Evolutionary conservation across 2,329 filamentous ascomycete species (phyloP), one percentile per base, ranked within the genome.

Genomic region (Dryadomyces quercus-mongolicae): DNA sequence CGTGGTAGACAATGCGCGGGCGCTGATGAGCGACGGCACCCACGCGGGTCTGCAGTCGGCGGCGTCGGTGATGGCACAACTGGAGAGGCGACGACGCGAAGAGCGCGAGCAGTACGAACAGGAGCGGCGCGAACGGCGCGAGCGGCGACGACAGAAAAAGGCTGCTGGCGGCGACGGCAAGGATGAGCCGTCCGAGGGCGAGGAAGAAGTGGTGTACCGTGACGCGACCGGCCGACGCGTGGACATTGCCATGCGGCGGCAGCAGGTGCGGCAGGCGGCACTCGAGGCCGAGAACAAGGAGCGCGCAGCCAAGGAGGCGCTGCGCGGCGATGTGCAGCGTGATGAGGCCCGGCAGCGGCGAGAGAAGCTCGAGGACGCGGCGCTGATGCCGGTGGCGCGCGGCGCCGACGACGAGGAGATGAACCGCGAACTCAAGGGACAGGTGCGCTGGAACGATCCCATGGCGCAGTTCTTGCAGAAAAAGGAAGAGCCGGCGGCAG

Each of bases 201-300:
- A 66, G 44, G 70, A 73, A 69, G 95, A 96, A 69, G 95, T 92
- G 0, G 90, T 96, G 22, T 96, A 97, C 67, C 86, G 93, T 62
- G 93, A 98, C 69, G 93, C 94, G 12, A 93, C 87, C 3, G 93
- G 93, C 13, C 80, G 91, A n/a, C 84, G 95, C 54, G 91, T 98
- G 59, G 95, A 98, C 64, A 81, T 97, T 22, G 84, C 85, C 18
- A 88, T 95, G 86, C 89, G 88, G 68, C 80, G 91, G 22, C 91
- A 89, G 20, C 90, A 96, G 67, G 85, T 88, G 51, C 79, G 88
- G n/a, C 80, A 81, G 51, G 69, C 69, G 10, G 76, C 72, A 1
- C 67, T 68, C 5, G 88, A 86, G 60, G 85, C 85, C 1, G 84
- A 90, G 62, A 85, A 88, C 60, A 81, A 82, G 51, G 84, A 86